Evolutionary conservation across 495 filamentous ascomycete genomes (phyloP), one percentile per base, ranked within the genome.

Genomic region (Penicillium nucicola): DNA sequence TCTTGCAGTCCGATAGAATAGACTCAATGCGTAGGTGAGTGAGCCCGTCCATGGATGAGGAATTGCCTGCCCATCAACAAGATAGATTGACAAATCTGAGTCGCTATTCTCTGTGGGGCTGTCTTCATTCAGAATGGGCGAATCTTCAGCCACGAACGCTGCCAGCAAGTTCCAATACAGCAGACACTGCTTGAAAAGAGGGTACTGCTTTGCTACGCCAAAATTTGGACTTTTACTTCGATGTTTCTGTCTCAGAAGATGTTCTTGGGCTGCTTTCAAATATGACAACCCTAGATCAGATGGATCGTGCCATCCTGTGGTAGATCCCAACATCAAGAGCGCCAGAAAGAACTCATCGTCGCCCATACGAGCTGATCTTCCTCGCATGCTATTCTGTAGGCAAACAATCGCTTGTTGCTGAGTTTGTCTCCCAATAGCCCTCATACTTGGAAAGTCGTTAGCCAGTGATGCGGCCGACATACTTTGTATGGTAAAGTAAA

Each of bases 31-130:
- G 34, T 63, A 57, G 11, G 53, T 52, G 7, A 63, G 42, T 33
- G 60, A 58, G 2, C 60, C 60, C 10, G 60, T 63, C 60, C 60
- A 63, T 9, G 60, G 60, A 18, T 63, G 60, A 9, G 60, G 60
- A 18, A 63, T 33, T 10, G 44, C 33, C 32, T 63, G 57, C 13
- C 60, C 60, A 45, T 63, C 60, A 9, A 63, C 50, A 37, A 63
- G 25, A 20, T 63, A 63, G 3, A 63, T 40, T 0, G 60, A 60
- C 7, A 50, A 53, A 22, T 63, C 57, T 6, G 32, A 22, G 2
- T 60, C 53, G 12, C 50, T 49, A 18, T 38, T 50, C 19, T 60
- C 57, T 5, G 48, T 20, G 8, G 53, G 50, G 19, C 45, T 52
- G 28, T 60, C 60, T 33, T 57, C 50, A 13, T 48, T 51, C 5